A percentile compares a stretch with the other conserved stretches of the same genome.
Evolutionary conservation across 495 filamentous ascomycete genomes (phyloP).

Genomic region (Chaetomium fimeti): DNA sequence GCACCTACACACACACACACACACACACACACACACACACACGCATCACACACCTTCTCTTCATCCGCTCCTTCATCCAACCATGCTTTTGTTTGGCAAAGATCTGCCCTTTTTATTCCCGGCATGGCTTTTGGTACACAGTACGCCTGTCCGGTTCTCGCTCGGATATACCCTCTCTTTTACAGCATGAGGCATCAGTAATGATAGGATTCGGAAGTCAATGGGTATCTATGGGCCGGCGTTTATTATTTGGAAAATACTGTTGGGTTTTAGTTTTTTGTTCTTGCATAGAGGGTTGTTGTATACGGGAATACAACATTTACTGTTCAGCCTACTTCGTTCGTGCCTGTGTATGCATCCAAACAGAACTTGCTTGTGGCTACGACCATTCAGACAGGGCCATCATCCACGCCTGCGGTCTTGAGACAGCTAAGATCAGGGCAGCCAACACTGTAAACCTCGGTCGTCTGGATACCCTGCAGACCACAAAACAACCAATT

Average conservation of each 20-base stretch:
- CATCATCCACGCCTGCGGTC: too few species aligned
- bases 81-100: constrained; percentile 2
- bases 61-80: background rate
- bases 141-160: background rate
- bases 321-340: background rate
- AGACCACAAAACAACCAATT: too few species aligned
- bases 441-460: too few species aligned
- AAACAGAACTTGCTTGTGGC: too few species aligned
- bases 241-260: background rate
- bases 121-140: background rate
- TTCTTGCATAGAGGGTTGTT: background rate
- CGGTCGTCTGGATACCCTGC: too few species aligned
- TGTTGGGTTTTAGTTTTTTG: background rate
- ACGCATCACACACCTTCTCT: background rate
- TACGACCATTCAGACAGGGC: too few species aligned
- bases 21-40: background rate
- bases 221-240: constrained; percentile 1
- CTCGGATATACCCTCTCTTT: constrained; percentile 18
- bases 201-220: background rate
- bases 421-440: too few species aligned
- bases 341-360: background rate
- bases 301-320: background rate
- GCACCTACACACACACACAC: background rate
- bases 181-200: background rate
- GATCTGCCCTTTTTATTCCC: background rate